Conservation (phyloP, 2,329 filamentous ascomycete genomes). For the Metarhizium sp. region DNA sequence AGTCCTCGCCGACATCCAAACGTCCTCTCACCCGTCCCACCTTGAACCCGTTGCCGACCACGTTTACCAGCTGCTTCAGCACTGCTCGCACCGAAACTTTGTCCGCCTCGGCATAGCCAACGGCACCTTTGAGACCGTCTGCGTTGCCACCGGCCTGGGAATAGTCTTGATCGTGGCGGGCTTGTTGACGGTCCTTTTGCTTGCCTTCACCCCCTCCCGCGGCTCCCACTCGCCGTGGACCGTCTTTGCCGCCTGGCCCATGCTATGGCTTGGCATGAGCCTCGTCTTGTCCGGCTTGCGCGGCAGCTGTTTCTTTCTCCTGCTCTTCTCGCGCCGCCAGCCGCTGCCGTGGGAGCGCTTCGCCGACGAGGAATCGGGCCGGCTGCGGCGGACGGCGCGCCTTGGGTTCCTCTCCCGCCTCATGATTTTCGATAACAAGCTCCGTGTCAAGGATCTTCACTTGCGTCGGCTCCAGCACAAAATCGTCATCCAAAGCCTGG, state of each 20-base stretch:
- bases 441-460: slow-evolving; percentile 33
- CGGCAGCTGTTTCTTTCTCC: slow-evolving; percentile 37
- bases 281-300: slow-evolving; percentile 34
- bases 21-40: slow-evolving; percentile 24
- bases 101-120: slow-evolving; percentile 44
- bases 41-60: slow-evolving; percentile 36
- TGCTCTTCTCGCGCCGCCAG: slow-evolving; percentile 36
- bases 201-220: slow-evolving; percentile 26
- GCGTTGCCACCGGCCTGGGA: slow-evolving; percentile 34
- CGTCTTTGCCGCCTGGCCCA: slow-evolving; percentile 31
- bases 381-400: slow-evolving; percentile 16
- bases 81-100: slow-evolving; percentile 41
- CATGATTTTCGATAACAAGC: slow-evolving; percentile 38
- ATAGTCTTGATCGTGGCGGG: slow-evolving; percentile 29
- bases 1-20: slow-evolving; percentile 25
- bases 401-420: slow-evolving; percentile 24
- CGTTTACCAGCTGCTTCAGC: slow-evolving; percentile 34
- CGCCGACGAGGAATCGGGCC: slow-evolving; percentile 24
- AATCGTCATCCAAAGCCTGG: slow-evolving; percentile 32
- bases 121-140: slow-evolving; percentile 39
- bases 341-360: slow-evolving; percentile 38
- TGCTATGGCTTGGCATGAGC: slow-evolving; percentile 35
- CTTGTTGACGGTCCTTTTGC: slow-evolving; percentile 29
- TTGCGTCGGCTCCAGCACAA: slow-evolving; percentile 33
- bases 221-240: slow-evolving; percentile 32